Conservation (phyloP, 805 yeast species). For the Saccharomycopsis schoenii region DNA sequence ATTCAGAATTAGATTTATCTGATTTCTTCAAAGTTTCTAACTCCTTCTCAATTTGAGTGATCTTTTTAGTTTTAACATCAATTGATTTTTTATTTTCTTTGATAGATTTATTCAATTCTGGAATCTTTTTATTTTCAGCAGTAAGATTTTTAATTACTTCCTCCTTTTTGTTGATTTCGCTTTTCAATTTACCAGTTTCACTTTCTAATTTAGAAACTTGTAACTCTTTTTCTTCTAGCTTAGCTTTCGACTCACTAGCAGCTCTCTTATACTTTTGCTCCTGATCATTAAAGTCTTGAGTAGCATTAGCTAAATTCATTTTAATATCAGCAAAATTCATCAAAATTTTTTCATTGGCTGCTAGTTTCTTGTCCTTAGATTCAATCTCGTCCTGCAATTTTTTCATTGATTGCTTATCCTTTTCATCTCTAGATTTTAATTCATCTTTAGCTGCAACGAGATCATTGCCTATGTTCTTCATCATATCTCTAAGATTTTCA, state of each 20-base stretch:
- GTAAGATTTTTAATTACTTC: constrained; percentile 10
- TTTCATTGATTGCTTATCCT: constrained; percentile 5
- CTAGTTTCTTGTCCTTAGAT: constrained; percentile 15
- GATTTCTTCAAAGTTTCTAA: constrained; percentile 24
- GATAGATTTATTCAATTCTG: constrained; percentile 28
- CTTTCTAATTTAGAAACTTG: constrained; percentile 21
- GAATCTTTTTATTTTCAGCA: constrained; percentile 3
- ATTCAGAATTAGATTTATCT: constrained; percentile 16
- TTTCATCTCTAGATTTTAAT: constrained; percentile 28
- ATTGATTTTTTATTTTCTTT: constrained; percentile 26
- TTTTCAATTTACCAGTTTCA: constrained; percentile 23
- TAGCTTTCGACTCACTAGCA: constrained; percentile 21
- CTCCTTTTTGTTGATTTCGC: constrained; percentile 20
- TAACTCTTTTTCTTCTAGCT: constrained; percentile 25
- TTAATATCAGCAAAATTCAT: constrained; percentile 17
- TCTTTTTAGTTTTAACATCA: constrained; percentile 22
- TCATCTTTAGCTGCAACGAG: constrained; percentile 60
- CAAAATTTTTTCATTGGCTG: constrained; percentile 14
- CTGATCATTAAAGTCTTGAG: constrained; percentile 16
- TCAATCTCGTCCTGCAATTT: constrained; percentile 11
- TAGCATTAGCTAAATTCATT: constrained; percentile 11
- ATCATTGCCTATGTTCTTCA: constrained; percentile 69
- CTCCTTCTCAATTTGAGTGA: constrained; percentile 21
- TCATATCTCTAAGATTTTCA: constrained; percentile 63
- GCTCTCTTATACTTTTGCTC: constrained; percentile 13